Evolutionary conservation across 2,329 filamentous ascomycete genomes (phyloP), one percentile per base, ranked within the genome.

Genomic region (Colletotrichum plurivorum): DNA sequence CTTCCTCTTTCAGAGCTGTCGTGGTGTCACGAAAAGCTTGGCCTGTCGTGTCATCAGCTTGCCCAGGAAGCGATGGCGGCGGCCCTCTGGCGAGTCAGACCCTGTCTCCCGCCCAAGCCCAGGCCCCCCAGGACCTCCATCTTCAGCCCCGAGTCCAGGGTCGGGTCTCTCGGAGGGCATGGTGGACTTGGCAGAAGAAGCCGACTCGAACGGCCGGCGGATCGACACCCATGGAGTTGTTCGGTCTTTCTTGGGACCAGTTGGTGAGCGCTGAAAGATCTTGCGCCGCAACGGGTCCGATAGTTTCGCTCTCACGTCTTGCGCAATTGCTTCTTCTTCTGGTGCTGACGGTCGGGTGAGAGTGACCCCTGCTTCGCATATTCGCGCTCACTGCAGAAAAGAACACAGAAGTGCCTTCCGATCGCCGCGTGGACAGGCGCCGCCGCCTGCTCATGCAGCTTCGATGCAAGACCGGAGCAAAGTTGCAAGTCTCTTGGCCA

Each of bases 11-110:
- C 20, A 54, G 41, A 65, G 31, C 27, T 60, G 55, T 55, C 62
- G 46, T 66, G 55, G 62, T 55, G 43, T 46, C 54, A 60, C 41
- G 25, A 18, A 52, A 66, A 66, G 66, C 66, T 69, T 69, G 55
- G 62, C 45, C 51, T 66, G 62, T 22, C 55, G 66, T 61, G 62
- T 55, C 43, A 51, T 52, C 18, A 51, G 55, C 43, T 60, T 43
- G 48, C 52, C 49, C 31, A 36, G 31, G 46, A 41, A 45, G 48
- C 31, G 39, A 49, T n/a, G 15, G 13, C 54, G 36, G 36, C 48
- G 25, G 39, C 46, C 63, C 49, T 27, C 10, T 41, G n/a, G 59
- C 25, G 49, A 51, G 31, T 56, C 61, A 51, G 41, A 57, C 22
- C 53, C 43, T 43, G 54, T 43, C 52, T 18, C 31, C 31, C 31